Evolutionary conservation across 2,329 filamentous ascomycete genomes (phyloP), one percentile per base, ranked within the genome.

Genomic region (Pseudogymnoascus sp.): DNA sequence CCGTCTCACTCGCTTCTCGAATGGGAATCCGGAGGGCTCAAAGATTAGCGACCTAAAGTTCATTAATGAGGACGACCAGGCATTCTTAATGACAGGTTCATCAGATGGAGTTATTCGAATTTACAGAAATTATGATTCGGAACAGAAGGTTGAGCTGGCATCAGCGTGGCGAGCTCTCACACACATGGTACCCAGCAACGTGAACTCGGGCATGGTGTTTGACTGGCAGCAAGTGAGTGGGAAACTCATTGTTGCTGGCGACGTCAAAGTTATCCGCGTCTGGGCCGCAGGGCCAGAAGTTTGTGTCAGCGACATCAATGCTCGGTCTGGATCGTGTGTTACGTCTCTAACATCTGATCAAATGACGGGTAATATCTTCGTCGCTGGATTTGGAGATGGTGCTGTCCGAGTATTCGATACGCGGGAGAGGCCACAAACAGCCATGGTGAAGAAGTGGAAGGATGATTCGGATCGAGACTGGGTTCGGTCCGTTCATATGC

Each of bases 191-290:
- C 91, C 93, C 3, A 96, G 91, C 74, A 96, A 93, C 71, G 89
- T 93, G 71, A 96, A 96, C 74, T 93, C 93, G 1, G 95, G 95
- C 22, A 89, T 99, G 77, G 93, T 98, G 26, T 96, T 98, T 73
- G 93, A 99, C 75, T 99, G 95, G 95, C 93, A 98, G 74, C 95
- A 99, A 77, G 93, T 96, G n/a, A 91, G 91, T 69, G 95, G 95
- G 6, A 90, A 91, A 65, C 88, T 96, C 6, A 82, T 99, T n/a
- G 95, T 98, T 33, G 95, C 95, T 10, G 95, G 95, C 50, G 95
- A 99, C 73, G 91, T 97, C 62, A 90, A 95, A 64, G 90, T 97
- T 35, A 97, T 99, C 69, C 85, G 93, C 37, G 91, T 98, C 35
- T 99, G 95, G 95, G 95, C 96, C 72, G 93, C 93, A 14, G 91